Evolutionary conservation across 805 yeast genomes (phyloP), one percentile per base, ranked within the genome.

Genomic region (Komagataella pastoris): DNA sequence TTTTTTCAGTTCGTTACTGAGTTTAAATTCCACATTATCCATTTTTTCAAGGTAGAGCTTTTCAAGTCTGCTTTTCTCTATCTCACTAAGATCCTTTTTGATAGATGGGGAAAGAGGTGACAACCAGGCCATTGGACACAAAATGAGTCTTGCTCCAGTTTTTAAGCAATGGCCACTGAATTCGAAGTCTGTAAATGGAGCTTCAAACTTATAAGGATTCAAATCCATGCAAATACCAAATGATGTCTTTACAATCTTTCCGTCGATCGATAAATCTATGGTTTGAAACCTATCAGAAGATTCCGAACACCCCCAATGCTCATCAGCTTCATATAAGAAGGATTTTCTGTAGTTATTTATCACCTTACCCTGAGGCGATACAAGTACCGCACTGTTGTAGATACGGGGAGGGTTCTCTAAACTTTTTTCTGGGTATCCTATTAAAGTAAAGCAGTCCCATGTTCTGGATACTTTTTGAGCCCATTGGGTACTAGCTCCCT

Each of bases 191-290:
- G 74, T 70, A 65, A 88, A 89, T 1, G 95, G 89, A 1, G 96
- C 88, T 55, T 77, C 71, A 63, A 90, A 90, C 61, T 85, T 74
- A 63, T 86, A 85, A 0, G 97, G 96, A 62, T 87, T 89, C 55
- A 90, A 65, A 66, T 90, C 98, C 97, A 90, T 90, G 63, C 98
- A 90, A 5, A 90, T 88, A 0, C 97, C 98, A 51, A 90, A 71
- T 40, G 81, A 74, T 1, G 84, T 68, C 43, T 63, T 73, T 6
- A 77, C 57, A 3, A 19, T 50, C 14, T 49, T 49, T 17, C 60
- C 61, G 18, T 61, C 59, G 18, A 77, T 63, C 3, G 58, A 58
- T 46, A 83, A 58, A 3, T 70, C 70, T 49, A 84, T 76, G 1
- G 75, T 62, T 23, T 69, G 65, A 59, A 88, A 89, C 0, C 79